Evolutionary conservation across 1,284 basidiomycete species (phyloP).

Genomic region (Kalmanozyma brasiliensis): DNA sequence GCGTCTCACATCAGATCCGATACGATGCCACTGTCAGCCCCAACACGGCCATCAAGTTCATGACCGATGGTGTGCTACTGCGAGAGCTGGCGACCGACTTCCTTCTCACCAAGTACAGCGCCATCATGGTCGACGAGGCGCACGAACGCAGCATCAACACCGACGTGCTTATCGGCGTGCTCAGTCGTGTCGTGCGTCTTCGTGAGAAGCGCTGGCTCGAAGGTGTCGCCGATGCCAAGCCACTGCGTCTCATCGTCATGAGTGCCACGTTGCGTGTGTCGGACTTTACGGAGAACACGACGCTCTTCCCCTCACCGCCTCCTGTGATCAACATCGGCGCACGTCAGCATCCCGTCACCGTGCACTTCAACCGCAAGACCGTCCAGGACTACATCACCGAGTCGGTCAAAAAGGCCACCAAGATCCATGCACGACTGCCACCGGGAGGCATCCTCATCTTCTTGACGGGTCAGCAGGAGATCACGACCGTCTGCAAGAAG

Average conservation of each 20-base stretch:
- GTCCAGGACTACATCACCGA: conserved; percentile 87
- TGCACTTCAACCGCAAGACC: conserved; percentile 92
- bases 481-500: conserved; percentile 75
- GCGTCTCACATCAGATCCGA: conserved; percentile 94
- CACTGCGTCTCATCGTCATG: conserved; percentile 95
- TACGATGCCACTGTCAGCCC: conserved; percentile 93
- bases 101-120: conserved; percentile 86
- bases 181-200: conserved; percentile 88
- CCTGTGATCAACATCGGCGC: conserved; percentile 89
- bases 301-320: conserved; percentile 83
- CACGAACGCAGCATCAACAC: conserved; percentile 99
- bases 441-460: conserved; percentile 80
- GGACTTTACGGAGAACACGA: conserved; percentile 89
- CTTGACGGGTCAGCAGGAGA: conserved; percentile 82
- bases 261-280: conserved; percentile 94
- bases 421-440: conserved; percentile 79
- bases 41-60: conserved; percentile 94
- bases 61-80: conserved; percentile 97
- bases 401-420: conserved; percentile 87
- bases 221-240: conserved; percentile 70
- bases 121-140: conserved; percentile 91
- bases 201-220: conserved; percentile 71
- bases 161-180: conserved; percentile 93
- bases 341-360: conserved; percentile 92
- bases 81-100: conserved; percentile 93